Evolutionary conservation across 495 filamentous ascomycete species (phyloP).

Genomic region (Parathielavia hyrcaniae): DNA sequence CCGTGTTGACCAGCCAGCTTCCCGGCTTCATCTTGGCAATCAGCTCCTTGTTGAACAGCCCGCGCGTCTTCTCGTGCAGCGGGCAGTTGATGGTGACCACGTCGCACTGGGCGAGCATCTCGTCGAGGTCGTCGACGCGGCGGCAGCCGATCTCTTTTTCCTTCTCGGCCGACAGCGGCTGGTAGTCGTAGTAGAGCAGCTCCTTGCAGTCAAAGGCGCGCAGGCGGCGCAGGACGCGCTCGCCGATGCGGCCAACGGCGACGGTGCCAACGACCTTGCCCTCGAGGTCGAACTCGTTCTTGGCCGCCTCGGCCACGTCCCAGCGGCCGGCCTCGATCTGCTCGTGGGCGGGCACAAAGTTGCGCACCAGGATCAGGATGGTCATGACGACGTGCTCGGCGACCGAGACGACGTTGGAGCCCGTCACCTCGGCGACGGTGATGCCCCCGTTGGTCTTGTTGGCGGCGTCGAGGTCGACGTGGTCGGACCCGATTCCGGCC

Average conservation of each 20-base stretch:
- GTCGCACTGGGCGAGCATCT: slow-evolving; percentile 92
- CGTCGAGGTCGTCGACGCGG: slow-evolving; percentile 79
- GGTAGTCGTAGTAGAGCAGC: slow-evolving; percentile 98
- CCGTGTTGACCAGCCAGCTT: slow-evolving; percentile 96
- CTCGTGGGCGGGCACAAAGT: slow-evolving; percentile 97
- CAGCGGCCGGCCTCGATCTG: slow-evolving; percentile 81
- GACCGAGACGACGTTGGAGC: slow-evolving; percentile 85
- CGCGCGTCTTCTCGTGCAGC: slow-evolving; percentile 92
- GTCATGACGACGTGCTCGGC: slow-evolving; percentile 98
- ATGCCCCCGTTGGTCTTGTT: slow-evolving; percentile 98
- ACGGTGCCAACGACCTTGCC: slow-evolving; percentile 97
- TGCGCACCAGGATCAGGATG: slow-evolving; percentile 90
- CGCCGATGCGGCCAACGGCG: slow-evolving; percentile 93
- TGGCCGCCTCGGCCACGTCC: slow-evolving; percentile 92
- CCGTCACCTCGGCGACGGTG: slow-evolving; percentile 95
- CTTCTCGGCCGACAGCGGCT: slow-evolving; percentile 75
- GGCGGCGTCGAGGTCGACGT: slow-evolving; percentile 92
- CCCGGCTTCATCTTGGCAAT: slow-evolving; percentile 99
- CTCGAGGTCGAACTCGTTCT: slow-evolving; percentile 97
- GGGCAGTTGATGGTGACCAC: slow-evolving; percentile 99
- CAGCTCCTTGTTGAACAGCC: slow-evolving; percentile 98
- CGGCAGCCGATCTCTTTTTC: slow-evolving; percentile 97
- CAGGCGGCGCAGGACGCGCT: slow-evolving; percentile 91
- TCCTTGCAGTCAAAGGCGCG: slow-evolving; percentile 99
- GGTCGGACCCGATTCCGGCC: slow-evolving; percentile 95